Percentiles rank a stretch among this genome's conserved stretches.
phyloP scores from a whole-genome alignment of 495 filamentous ascomycete genomes.

The Aeminium ludgeri region DNA sequence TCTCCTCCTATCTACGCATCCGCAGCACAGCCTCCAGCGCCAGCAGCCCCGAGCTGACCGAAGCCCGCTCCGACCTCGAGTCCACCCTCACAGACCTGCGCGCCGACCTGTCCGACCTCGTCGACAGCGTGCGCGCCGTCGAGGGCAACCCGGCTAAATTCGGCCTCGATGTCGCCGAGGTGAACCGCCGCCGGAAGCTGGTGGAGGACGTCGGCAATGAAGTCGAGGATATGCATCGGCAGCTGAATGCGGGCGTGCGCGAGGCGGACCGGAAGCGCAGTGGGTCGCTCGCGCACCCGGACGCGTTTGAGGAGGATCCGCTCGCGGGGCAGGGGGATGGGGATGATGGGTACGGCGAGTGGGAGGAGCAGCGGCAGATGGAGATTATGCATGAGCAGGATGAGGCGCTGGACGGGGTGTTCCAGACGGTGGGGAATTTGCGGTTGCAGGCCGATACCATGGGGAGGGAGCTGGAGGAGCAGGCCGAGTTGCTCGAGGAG shows the following conservation, averaged over 20 bases:
- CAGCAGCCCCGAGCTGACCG: constrained; percentile 65
- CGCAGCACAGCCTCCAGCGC: constrained; percentile 59
- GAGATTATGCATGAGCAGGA: constrained; percentile 94
- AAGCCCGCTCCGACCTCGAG: constrained; percentile 71
- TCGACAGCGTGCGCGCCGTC: constrained; percentile 72
- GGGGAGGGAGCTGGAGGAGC: constrained; percentile 90
- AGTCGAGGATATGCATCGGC: constrained; percentile 72
- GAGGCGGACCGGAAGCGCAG: constrained; percentile 20
- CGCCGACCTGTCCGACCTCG: constrained; percentile 76
- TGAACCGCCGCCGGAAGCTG: constrained; percentile 59
- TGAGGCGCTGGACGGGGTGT: constrained; percentile 79
- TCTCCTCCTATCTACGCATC: constrained; percentile 91
- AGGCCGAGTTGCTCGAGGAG: constrained; percentile 61
- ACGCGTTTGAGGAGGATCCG: constrained; percentile 47
- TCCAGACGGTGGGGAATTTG: constrained; percentile 77
- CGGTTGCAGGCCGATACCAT: constrained; percentile 81
- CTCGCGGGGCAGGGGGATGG: constrained; percentile 5
- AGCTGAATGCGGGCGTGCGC: constrained; percentile 43
- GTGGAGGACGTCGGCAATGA: constrained; percentile 82
- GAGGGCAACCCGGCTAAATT: constrained; percentile 81
- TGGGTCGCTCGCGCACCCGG: constrained; percentile 45
- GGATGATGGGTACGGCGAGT: constrained; percentile 59
- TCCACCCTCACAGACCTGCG: constrained; percentile 55
- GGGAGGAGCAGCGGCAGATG: constrained; percentile 80
- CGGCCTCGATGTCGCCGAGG: constrained; percentile 71